phyloP scores from a whole-genome alignment of 805 yeast species.

The Kuraishia ogatae region DNA sequence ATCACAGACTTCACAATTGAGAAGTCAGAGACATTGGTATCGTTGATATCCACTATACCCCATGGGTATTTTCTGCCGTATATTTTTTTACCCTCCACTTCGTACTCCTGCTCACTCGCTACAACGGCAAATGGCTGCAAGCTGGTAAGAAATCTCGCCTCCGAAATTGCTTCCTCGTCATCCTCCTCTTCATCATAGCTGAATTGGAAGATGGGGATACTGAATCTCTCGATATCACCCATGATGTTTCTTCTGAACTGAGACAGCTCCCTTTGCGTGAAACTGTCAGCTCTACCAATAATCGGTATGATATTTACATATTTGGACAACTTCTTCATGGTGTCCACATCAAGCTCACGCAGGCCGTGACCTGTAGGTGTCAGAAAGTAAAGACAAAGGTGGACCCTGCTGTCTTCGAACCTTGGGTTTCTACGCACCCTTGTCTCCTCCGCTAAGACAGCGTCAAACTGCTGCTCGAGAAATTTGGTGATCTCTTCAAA shows the following conservation, averaged over 20 bases:
- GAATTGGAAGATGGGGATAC: constrained; percentile 70
- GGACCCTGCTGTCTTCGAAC: constrained; percentile 70
- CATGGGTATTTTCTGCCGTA: constrained; percentile 69
- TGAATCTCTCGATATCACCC: constrained; percentile 56
- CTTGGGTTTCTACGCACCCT: constrained; percentile 81
- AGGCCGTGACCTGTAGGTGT: constrained; percentile 75
- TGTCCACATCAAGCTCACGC: constrained; percentile 61
- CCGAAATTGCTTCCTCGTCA: constrained; percentile 60
- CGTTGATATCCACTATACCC: constrained; percentile 55
- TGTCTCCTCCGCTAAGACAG: constrained; percentile 79
- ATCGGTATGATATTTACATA: constrained; percentile 70
- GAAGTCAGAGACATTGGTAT: constrained; percentile 45
- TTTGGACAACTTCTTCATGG: constrained; percentile 64
- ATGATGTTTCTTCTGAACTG: constrained; percentile 52
- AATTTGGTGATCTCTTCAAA: constrained; percentile 56
- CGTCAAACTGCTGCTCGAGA: constrained; percentile 70
- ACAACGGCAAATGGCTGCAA: constrained; percentile 74
- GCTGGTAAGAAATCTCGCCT: constrained; percentile 49
- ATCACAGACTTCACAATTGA: constrained; percentile 44
- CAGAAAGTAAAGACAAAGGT: constrained; percentile 62
- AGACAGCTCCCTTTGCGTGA: constrained; percentile 50
- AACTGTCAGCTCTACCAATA: constrained; percentile 63
- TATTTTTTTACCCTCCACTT: constrained; percentile 39
- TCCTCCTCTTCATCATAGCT: constrained; percentile 67
- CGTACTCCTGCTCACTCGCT: constrained; percentile 50